Evolutionary conservation across 176 grass and related monocot genomes (phyloP).

Genomic region (Dendrocalamus sinicus): DNA sequence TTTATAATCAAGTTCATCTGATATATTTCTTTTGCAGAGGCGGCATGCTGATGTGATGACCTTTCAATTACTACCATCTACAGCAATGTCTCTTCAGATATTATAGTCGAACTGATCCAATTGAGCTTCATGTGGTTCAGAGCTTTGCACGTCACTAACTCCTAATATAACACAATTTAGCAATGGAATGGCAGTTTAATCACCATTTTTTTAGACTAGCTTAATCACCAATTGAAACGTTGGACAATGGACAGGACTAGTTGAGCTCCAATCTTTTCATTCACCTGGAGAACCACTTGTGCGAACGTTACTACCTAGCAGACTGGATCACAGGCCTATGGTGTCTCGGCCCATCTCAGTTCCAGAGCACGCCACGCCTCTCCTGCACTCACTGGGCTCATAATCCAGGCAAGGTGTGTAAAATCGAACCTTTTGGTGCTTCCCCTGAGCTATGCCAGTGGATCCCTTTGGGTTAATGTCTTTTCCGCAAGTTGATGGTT

Average conservation of each 20-base stretch:
- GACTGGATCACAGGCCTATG: neutral
- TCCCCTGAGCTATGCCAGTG: too few species aligned
- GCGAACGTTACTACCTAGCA: neutral
- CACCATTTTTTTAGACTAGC: too few species aligned
- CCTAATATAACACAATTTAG: neutral
- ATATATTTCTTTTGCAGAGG: neutral
- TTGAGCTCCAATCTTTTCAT: too few species aligned
- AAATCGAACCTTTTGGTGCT: too few species aligned
- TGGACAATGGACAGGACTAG: neutral
- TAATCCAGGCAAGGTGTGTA: too few species aligned
- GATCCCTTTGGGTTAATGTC: too few species aligned
- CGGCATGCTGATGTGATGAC: neutral
- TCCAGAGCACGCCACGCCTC: neutral
- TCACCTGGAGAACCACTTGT: neutral
- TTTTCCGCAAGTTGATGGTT: too few species aligned
- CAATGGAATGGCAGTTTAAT: neutral
- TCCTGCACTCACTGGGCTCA: too few species aligned
- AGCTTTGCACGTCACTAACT: neutral
- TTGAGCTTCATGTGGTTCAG: neutral
- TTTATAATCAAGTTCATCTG: neutral
- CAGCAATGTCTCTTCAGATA: neutral
- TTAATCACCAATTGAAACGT: neutral
- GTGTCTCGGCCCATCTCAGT: neutral
- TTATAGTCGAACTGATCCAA: neutral
- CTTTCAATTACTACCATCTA: neutral